phyloP scores from a whole-genome alignment of 106 monocot species.

The Agapanthus africanus region DNA sequence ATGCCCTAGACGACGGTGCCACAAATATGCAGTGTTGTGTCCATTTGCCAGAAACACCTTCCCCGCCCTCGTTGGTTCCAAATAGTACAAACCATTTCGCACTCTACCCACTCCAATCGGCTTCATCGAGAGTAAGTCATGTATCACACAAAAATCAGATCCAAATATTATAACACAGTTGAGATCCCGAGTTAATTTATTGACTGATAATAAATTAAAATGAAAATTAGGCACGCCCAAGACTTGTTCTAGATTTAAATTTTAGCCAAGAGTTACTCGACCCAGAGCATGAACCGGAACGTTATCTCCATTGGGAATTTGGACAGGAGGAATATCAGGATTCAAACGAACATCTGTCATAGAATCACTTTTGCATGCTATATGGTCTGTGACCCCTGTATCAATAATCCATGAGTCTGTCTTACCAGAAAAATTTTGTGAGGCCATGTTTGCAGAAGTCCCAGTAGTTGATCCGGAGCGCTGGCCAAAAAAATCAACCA shows the following conservation, averaged over 20 bases:
- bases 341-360: background rate
- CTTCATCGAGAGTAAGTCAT: background rate
- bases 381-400: background rate
- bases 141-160: background rate
- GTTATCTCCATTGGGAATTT: background rate
- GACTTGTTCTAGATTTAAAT: background rate
- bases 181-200: background rate
- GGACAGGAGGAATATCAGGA: background rate
- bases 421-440: background rate
- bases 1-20: background rate
- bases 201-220: background rate
- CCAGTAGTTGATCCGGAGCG: too few species aligned
- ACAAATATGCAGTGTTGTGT: background rate
- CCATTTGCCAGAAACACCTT: background rate
- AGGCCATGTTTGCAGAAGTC: too few species aligned
- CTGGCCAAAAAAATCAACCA: too few species aligned
- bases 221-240: background rate
- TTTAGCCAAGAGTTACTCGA: background rate
- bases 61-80: background rate
- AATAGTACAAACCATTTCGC: background rate
- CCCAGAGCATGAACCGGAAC: background rate
- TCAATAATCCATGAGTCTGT: background rate
- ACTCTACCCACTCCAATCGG: conserved; percentile 4
- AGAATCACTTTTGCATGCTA: background rate
- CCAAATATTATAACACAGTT: background rate